Evolutionary conservation across 2,329 filamentous ascomycete genomes (phyloP).

Genomic region (Colletotrichum lupini): DNA sequence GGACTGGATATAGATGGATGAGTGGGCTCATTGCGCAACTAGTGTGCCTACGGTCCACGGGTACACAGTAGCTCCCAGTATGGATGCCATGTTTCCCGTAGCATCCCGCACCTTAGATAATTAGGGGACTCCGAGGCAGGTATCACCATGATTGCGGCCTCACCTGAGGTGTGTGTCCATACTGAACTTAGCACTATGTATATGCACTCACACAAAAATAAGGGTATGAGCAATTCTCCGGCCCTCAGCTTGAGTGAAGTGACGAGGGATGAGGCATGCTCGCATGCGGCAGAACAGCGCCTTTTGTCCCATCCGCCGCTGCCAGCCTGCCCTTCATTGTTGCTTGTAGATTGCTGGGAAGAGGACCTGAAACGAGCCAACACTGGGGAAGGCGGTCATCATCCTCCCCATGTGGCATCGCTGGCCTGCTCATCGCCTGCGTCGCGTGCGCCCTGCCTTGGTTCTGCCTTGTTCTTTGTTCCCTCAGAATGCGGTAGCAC

Average conservation of each 20-base stretch:
- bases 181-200: not conserved
- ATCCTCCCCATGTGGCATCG: not conserved
- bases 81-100: not conserved
- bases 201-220: not conserved
- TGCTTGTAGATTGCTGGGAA: slow-evolving; percentile 28
- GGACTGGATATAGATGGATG: slow-evolving; percentile 6
- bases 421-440: not conserved
- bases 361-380: slow-evolving; percentile 27
- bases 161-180: slow-evolving; percentile 4
- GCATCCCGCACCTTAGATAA: not conserved
- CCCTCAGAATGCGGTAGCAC: slow-evolving; percentile 9
- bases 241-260: slow-evolving; percentile 15
- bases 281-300: not conserved
- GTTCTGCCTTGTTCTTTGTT: not conserved
- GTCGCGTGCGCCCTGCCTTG: not conserved
- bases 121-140: not conserved
- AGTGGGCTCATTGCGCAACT: not conserved
- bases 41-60: not conserved
- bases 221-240: not conserved
- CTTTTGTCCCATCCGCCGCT: not conserved
- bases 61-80: not conserved
- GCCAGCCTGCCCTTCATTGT: slow-evolving; percentile 15
- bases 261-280: slow-evolving; percentile 16
- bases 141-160: slow-evolving; percentile 3
- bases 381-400: slow-evolving; percentile 22